Conservation (phyloP, 352 stramenopile species). For the Globisporangium spiculum region DNA sequence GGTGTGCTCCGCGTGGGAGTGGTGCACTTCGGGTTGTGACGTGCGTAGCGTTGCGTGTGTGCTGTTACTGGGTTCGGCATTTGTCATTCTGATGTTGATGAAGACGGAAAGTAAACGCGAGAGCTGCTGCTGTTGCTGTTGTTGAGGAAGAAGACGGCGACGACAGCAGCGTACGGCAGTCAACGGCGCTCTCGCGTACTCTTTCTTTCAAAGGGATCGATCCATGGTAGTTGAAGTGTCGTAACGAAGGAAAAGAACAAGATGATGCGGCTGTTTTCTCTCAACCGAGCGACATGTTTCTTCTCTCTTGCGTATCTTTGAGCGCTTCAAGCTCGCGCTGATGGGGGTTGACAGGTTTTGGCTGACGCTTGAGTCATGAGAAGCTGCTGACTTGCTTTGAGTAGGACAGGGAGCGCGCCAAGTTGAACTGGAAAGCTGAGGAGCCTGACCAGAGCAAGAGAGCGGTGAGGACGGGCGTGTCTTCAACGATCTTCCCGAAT, state of each 20-base stretch:
- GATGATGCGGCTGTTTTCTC: conserved; percentile 8
- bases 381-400: not conserved
- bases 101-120: not conserved
- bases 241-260: conserved; percentile 10
- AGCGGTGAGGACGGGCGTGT: not conserved
- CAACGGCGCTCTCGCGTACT: not conserved
- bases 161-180: not conserved
- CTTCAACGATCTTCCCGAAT: conserved; percentile 5
- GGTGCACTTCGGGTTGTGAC: not conserved
- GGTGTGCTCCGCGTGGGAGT: not conserved
- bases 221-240: conserved; percentile 4
- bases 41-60: not conserved
- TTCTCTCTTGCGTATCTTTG: conserved; percentile 3
- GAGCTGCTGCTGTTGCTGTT: not conserved
- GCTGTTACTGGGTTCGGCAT: conserved; percentile 5
- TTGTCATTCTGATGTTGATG: conserved; percentile 2
- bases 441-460: not conserved
- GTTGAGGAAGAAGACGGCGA: not conserved
- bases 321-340: not conserved
- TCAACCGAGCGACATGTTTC: not conserved
- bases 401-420: not conserved
- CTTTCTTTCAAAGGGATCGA: not conserved
- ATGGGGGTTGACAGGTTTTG: not conserved
- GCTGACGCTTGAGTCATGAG: not conserved
- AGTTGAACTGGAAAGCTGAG: not conserved